Evolutionary conservation across 352 stramenopile genomes (phyloP).

Genomic region (Phytophthora pseudosyringae): DNA sequence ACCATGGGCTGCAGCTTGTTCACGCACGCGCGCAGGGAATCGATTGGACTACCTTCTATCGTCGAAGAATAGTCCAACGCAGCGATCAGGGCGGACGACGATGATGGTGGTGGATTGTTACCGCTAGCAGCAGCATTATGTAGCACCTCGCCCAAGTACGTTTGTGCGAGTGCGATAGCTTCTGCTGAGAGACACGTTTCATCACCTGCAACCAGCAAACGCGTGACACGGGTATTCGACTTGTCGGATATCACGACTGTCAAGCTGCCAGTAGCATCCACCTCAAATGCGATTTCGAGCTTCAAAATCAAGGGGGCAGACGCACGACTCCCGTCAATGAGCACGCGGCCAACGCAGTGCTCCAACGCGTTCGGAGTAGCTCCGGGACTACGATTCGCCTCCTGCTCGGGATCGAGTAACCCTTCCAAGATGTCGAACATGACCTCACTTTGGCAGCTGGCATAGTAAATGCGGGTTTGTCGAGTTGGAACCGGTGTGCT

Average conservation of each 20-base stretch:
- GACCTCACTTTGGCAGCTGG: constrained; percentile 39
- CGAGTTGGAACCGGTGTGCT: constrained; percentile 28
- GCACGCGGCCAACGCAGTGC: constrained; percentile 34
- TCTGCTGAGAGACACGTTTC: constrained; percentile 36
- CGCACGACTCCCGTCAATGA: constrained; percentile 32
- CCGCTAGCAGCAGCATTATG: background rate
- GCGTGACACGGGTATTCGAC: constrained; percentile 29
- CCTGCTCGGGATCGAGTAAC: constrained; percentile 15
- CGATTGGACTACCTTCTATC: constrained; percentile 3
- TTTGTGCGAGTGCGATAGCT: constrained; percentile 32
- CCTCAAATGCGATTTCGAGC: constrained; percentile 41
- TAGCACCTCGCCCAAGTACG: constrained; percentile 8
- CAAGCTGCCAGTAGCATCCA: constrained; percentile 28
- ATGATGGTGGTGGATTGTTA: background rate
- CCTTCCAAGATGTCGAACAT: constrained; percentile 43
- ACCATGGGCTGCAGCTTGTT: constrained; percentile 24
- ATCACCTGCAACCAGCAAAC: constrained; percentile 26
- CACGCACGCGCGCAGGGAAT: constrained; percentile 21
- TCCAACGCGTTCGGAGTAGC: constrained; percentile 11
- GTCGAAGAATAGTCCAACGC: background rate
- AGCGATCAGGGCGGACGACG: background rate
- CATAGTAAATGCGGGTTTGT: constrained; percentile 44
- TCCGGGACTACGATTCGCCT: constrained; percentile 1
- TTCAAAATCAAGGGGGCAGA: constrained; percentile 39
- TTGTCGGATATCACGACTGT: constrained; percentile 32